Conservation (phyloP, 2,329 filamentous ascomycete species). For the Cryphonectria naterciae region DNA sequence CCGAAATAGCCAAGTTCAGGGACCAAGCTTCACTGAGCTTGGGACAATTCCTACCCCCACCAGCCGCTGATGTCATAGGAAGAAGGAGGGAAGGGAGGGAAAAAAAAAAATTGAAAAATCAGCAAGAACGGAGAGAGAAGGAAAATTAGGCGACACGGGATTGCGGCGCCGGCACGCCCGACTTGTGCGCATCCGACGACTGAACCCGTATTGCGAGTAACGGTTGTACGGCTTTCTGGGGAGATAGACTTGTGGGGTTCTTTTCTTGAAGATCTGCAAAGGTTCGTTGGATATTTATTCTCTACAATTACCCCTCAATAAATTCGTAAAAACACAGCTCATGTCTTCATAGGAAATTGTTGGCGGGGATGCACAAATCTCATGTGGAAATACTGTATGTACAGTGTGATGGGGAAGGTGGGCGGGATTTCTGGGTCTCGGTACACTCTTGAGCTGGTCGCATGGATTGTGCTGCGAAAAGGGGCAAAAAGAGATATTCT, state of each 20-base stretch:
- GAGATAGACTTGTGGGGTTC: background rate
- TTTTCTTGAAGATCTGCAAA: background rate
- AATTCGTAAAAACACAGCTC: background rate
- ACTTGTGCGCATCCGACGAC: background rate
- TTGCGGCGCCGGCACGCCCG: background rate
- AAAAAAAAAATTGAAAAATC: no score
- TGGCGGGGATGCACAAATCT: background rate
- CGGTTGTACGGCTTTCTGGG: background rate
- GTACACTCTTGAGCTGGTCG: background rate
- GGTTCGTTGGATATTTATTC: background rate
- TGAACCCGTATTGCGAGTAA: background rate
- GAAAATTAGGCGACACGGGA: background rate
- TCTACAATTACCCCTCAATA: background rate
- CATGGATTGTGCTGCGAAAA: background rate
- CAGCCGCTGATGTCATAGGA: conserved; percentile 8
- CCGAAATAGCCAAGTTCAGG: background rate
- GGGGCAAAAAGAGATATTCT: background rate
- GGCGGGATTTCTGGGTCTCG: background rate
- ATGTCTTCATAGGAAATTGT: background rate
- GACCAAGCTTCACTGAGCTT: conserved; percentile 10
- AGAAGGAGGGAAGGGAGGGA: no score
- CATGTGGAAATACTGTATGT: background rate
- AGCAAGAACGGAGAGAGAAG: no score
- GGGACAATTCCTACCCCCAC: background rate
- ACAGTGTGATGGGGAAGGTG: background rate